phyloP scores from a whole-genome alignment of 2,329 filamentous ascomycete genomes.

The Myrmaecium sp. region DNA sequence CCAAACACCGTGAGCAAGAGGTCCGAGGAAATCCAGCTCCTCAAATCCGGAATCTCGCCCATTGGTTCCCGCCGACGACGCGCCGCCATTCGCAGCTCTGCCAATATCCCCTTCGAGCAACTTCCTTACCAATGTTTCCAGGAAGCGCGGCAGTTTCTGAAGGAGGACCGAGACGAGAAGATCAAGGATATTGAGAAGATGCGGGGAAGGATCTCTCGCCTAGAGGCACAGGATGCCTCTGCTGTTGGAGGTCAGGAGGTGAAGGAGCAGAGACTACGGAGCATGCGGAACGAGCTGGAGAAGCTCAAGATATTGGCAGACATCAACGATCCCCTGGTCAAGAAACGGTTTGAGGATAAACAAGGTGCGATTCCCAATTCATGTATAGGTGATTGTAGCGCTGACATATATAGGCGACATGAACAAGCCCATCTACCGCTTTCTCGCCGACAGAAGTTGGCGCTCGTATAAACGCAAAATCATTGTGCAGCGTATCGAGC shows the following conservation, averaged over 20 bases:
- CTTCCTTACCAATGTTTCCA: conserved; percentile 97
- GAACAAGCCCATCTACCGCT: conserved; percentile 89
- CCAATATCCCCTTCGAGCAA: conserved; percentile 73
- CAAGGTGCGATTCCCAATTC: conserved; percentile 41
- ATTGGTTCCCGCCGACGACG: conserved; percentile 76
- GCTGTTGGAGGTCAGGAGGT: conserved; percentile 44
- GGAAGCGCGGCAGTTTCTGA: conserved; percentile 72
- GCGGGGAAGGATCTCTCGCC: conserved; percentile 47
- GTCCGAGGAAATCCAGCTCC: conserved; percentile 48
- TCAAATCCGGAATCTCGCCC: conserved; percentile 51
- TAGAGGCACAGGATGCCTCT: conserved; percentile 41
- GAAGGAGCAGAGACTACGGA: conserved; percentile 50
- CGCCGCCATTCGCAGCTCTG: conserved; percentile 33
- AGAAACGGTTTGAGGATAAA: conserved; percentile 87
- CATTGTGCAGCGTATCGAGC: conserved; percentile 67
- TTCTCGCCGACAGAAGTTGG: conserved; percentile 80
- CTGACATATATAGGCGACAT: conserved; percentile 59
- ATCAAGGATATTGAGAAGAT: conserved; percentile 52
- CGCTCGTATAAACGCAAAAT: conserved; percentile 63
- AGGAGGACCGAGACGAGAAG: conserved; percentile 67
- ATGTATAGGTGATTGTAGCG: background rate
- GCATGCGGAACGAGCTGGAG: conserved; percentile 57
- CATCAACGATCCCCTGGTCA: conserved; percentile 86
- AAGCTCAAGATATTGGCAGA: conserved; percentile 76
- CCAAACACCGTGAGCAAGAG: conserved; percentile 50